Evolutionary conservation across 169 alveolate genomes (phyloP), one percentile per base, ranked within the genome.

Genomic region (Amoebophrya sp.): DNA sequence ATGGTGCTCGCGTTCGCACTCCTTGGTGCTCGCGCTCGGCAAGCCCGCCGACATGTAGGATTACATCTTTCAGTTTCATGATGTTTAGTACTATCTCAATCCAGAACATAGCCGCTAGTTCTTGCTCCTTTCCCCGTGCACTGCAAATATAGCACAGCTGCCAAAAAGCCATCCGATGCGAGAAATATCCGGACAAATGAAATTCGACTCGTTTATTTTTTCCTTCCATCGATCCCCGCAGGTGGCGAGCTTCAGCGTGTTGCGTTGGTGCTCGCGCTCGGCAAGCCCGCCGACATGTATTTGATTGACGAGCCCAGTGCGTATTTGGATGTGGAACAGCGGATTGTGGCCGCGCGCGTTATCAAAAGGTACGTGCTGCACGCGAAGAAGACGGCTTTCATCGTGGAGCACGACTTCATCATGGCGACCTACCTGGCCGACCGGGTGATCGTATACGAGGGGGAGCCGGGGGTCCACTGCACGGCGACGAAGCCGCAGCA

Each of bases 361-460:
- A 98, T 99, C 95, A 99, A 99, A 92, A 94, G 99, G 94, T 90
- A 29, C 2, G 67, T 42, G 20, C 94, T 99, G 92, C 99, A 98
- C 95, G 95, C 99, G 67, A 98, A 98, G 96, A 98, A 97, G 94
- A 96, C 99, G 48, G 99, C 99, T 31, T 99, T 99, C 93, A 94
- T 99, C 78, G 99, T 99, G 29, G 99, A 99, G 95, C 99, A 99
- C 94, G 99, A 99, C 94, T 99, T 99, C 94, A 98, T 99, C 94
- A 99, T 99, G 99, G 99, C 99, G 41, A 98, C 99, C 31, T 99
- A 99, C 95, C 95, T 99, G 87, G 99, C 99, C 45, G 99, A 99
- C 93, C 97, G 99, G 58, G 99, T 99, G 89, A 97, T 99, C 31
- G 99, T 99, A 48, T 99, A 97, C 93, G 99, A 97, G 58, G 99